These are phyloP conservation scores for Beverwykella pulmonaria DNA, from an alignment of 495 filamentous ascomycete species.

Conservation along the genomic window DNA sequence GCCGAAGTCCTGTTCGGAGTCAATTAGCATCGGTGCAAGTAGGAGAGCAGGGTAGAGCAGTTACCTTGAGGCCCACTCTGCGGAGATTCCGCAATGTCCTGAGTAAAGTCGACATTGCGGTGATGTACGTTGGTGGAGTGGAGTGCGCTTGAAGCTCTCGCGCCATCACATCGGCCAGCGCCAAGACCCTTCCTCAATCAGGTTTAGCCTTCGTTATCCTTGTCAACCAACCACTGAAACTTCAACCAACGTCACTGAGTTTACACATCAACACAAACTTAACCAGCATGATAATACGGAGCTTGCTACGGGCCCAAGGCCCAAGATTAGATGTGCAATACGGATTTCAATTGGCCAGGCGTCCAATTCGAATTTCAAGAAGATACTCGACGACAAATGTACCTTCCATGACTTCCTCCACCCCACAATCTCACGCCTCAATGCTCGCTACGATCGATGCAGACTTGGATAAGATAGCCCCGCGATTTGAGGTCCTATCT, in stretches of 20 bases:
- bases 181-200: constrained; percentile 1
- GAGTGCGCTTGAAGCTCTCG: constrained; percentile 6
- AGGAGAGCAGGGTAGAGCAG: constrained; percentile 20
- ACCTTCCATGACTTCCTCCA: constrained; percentile 25
- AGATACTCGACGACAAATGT: constrained; percentile 37
- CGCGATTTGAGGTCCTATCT: constrained; percentile 81
- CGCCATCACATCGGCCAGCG: constrained; percentile 2
- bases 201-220: constrained; percentile 9
- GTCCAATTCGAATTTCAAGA: constrained; percentile 19
- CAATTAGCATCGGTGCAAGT: constrained; percentile 43
- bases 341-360: constrained; percentile 4
- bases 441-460: constrained; percentile 69
- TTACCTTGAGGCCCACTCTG: constrained; percentile 83
- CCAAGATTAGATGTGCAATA: background rate
- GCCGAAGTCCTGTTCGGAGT: constrained; percentile 68
- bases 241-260: constrained; percentile 7
- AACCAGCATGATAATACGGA: constrained; percentile 41
- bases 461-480: constrained; percentile 87
- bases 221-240: background rate
- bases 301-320: constrained; percentile 24
- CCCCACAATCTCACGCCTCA: constrained; percentile 43
- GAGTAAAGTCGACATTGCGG: constrained; percentile 84
- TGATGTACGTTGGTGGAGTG: constrained; percentile 22
- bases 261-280: constrained; percentile 8
- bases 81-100: constrained; percentile 85